Percentiles rank a stretch among this genome's conserved stretches.
These are phyloP conservation scores for Cetradonia linearis DNA, from an alignment of 495 filamentous ascomycete species.

Conservation along the genomic window DNA sequence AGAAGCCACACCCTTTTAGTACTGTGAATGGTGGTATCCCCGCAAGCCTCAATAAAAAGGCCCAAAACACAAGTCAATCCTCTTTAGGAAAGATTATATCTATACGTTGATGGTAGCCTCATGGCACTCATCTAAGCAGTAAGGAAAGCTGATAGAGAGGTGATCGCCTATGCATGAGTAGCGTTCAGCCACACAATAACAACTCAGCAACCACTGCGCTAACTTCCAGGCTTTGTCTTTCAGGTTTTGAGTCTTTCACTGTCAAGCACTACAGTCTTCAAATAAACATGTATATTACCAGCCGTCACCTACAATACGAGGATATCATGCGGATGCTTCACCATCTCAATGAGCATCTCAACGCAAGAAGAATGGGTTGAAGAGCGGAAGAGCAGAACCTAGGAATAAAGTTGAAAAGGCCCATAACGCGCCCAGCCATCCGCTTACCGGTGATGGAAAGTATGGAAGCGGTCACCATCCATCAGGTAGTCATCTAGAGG, in stretches of 20 bases:
- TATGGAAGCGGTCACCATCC: not conserved
- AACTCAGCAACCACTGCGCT: not conserved
- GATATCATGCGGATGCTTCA: not conserved
- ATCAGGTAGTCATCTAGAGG: not conserved
- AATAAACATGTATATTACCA: not conserved
- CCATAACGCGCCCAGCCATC: not conserved
- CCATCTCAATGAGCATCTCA: not conserved
- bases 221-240: not conserved
- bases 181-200: not conserved
- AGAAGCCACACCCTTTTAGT: no score
- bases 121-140: not conserved
- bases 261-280: not conserved
- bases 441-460: not conserved
- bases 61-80: no score
- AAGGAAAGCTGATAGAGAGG: not conserved
- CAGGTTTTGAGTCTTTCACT: not conserved
- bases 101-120: not conserved
- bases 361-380: not conserved
- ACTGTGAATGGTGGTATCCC: no score
- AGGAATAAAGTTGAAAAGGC: not conserved
- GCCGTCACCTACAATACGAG: not conserved
- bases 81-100: not conserved
- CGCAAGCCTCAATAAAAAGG: no score
- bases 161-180: not conserved
- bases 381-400: not conserved